These are phyloP conservation scores for Thelephora terrestris DNA, from an alignment of 1,284 basidiomycete genomes.

Conservation along the genomic window DNA sequence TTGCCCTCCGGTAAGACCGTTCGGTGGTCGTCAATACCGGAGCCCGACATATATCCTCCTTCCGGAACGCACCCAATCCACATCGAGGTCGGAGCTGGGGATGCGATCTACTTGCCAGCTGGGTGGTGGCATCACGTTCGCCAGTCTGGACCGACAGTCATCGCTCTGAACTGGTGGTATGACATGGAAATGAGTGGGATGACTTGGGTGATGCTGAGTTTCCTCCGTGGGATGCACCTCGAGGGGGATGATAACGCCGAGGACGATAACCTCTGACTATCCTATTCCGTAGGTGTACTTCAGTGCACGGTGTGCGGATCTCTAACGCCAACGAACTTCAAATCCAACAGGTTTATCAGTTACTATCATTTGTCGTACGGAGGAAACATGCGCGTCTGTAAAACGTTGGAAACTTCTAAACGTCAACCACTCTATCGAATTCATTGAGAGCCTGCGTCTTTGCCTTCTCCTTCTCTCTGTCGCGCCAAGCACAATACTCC, in stretches of 20 bases:
- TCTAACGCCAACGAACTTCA: no score
- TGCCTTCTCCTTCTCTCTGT: conserved; percentile 12
- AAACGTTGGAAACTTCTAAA: no score
- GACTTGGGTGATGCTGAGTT: conserved; percentile 55
- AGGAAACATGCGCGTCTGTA: no score
- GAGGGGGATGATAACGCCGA: conserved; percentile 16
- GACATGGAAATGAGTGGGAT: conserved; percentile 65
- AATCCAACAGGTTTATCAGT: no score
- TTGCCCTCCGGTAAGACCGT: conserved; percentile 35
- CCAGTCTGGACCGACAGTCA: conserved; percentile 48
- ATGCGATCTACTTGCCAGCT: conserved; percentile 80
- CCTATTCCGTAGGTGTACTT: no score
- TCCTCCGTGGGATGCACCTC: conserved; percentile 42
- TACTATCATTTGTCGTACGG: no score
- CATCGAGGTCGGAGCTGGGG: conserved; percentile 58
- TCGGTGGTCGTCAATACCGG: conserved; percentile 65
- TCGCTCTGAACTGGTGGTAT: conserved; percentile 88
- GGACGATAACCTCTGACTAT: not conserved
- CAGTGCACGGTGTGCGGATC: no score
- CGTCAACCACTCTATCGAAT: conserved; percentile 1
- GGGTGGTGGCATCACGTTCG: conserved; percentile 89
- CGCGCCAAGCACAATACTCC: conserved; percentile 15
- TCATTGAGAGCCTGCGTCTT: not conserved
- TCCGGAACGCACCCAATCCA: conserved; percentile 50
- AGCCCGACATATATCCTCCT: conserved; percentile 43